phyloP scores from a whole-genome alignment of 768 basidiomycete genomes.

The Rhizopogon rudus region DNA sequence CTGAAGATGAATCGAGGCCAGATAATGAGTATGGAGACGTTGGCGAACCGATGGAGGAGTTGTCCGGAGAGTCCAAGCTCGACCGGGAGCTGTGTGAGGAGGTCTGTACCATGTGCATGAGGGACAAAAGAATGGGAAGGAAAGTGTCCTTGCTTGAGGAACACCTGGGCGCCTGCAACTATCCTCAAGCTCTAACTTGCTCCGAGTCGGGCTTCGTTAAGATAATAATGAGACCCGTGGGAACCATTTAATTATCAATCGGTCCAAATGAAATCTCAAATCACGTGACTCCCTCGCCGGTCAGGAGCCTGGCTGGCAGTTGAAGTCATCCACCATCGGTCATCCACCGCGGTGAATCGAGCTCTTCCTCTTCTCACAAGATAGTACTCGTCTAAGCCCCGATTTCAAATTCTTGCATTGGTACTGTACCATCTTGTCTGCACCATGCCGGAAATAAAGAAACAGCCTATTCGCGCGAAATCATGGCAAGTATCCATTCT shows the following conservation, averaged over 20 bases:
- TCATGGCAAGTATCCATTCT: constrained; percentile 27
- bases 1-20: constrained; percentile 38
- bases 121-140: constrained; percentile 3
- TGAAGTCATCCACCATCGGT: too few relatives aligned
- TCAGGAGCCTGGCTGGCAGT: too few relatives aligned
- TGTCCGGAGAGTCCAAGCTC: constrained; percentile 7
- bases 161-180: neutral
- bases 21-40: constrained; percentile 1
- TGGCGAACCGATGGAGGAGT: neutral
- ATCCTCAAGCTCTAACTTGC: neutral
- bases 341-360: too few relatives aligned
- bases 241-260: neutral
- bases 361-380: too few relatives aligned
- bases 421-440: neutral
- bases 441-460: constrained; percentile 5
- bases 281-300: neutral
- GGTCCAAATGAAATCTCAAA: too few relatives aligned
- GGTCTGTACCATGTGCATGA: constrained; percentile 6
- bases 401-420: too few relatives aligned
- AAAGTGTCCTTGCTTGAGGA: constrained; percentile 1
- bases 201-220: neutral
- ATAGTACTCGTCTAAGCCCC: too few relatives aligned
- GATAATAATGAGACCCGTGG: neutral
- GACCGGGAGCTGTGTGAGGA: constrained; percentile 6
- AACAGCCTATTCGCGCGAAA: constrained; percentile 14